phyloP scores from a whole-genome alignment of 2,329 filamentous ascomycete species.

The Ophiostoma quercus region DNA sequence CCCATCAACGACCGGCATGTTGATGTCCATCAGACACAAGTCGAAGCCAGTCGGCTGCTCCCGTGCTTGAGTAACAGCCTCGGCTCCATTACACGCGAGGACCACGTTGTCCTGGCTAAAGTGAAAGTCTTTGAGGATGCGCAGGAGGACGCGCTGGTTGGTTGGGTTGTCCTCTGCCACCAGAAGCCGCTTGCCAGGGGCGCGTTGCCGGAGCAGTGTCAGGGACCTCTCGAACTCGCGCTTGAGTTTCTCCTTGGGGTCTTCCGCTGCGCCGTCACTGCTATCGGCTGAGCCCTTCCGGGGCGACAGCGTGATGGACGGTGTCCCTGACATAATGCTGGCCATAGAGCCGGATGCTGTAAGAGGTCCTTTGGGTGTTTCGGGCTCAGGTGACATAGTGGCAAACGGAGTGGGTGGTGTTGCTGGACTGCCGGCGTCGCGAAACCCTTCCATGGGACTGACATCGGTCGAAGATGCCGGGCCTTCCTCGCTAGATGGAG shows the following conservation, averaged over 20 bases:
- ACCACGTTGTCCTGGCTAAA: slow-evolving; percentile 37
- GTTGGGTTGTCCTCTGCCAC: slow-evolving; percentile 42
- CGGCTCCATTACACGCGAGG: slow-evolving; percentile 40
- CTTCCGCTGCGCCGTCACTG: neutral
- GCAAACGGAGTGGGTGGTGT: neutral
- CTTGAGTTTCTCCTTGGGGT: neutral
- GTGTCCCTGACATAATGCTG: slow-evolving; percentile 88
- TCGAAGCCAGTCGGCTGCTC: slow-evolving; percentile 41
- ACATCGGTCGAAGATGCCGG: neutral
- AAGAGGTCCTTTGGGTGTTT: neutral
- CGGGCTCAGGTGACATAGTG: neutral
- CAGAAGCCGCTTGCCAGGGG: slow-evolving; percentile 39
- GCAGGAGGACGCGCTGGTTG: slow-evolving; percentile 40
- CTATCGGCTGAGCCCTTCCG: slow-evolving; percentile 52
- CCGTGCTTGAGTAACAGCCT: slow-evolving; percentile 40
- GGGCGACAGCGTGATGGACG: slow-evolving; percentile 98
- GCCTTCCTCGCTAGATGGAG: neutral
- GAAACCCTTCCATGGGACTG: neutral
- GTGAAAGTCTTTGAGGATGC: slow-evolving; percentile 37
- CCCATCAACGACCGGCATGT: slow-evolving; percentile 56
- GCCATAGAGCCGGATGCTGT: slow-evolving; percentile 59
- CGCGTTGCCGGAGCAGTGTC: slow-evolving; percentile 33
- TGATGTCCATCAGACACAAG: slow-evolving; percentile 54
- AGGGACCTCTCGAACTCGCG: slow-evolving; percentile 9
- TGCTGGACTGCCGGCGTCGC: neutral